phyloP scores from a whole-genome alignment of 2,329 filamentous ascomycete genomes.

The Simplicillium sp. region DNA sequence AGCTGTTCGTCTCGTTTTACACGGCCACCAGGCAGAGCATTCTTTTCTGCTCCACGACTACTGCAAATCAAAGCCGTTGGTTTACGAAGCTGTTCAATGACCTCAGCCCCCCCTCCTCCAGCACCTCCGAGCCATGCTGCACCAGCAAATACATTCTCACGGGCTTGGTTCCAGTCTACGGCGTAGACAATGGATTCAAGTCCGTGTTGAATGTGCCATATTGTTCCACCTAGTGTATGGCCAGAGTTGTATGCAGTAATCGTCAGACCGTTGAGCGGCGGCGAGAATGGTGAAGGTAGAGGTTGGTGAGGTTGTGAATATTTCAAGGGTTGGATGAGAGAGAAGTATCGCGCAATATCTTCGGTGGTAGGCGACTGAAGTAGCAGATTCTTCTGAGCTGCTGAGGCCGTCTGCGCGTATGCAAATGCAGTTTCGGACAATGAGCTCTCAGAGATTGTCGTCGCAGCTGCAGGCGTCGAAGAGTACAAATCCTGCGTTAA shows the following conservation, averaged over 20 bases:
- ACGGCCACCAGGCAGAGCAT: conserved; percentile 60
- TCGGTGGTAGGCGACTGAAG: conserved; percentile 66
- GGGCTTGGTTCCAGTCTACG: conserved; percentile 96
- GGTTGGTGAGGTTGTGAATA: conserved; percentile 96
- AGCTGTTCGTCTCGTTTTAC: conserved; percentile 79
- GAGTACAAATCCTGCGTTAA: conserved; percentile 87
- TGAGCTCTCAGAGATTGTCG: conserved; percentile 64
- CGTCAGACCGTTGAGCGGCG: conserved; percentile 80
- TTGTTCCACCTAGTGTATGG: conserved; percentile 90
- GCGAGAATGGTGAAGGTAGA: conserved; percentile 75
- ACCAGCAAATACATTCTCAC: conserved; percentile 87
- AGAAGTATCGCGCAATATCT: conserved; percentile 89
- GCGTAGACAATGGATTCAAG: conserved; percentile 96
- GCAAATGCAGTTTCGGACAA: conserved; percentile 56
- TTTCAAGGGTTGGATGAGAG: conserved; percentile 81
- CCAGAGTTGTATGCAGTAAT: conserved; percentile 96
- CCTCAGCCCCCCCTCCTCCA: conserved; percentile 72
- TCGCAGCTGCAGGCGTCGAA: conserved; percentile 79
- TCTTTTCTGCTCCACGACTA: conserved; percentile 66
- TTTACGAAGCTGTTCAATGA: conserved; percentile 87
- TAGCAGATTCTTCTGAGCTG: conserved; percentile 42
- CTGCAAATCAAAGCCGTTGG: conserved; percentile 93
- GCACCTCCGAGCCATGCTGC: conserved; percentile 87
- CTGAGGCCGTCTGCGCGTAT: conserved; percentile 39
- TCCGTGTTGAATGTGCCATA: conserved; percentile 97